Conservation (phyloP, 192 early-diverging fungal genomes). For the Entrophospora sp. region DNA sequence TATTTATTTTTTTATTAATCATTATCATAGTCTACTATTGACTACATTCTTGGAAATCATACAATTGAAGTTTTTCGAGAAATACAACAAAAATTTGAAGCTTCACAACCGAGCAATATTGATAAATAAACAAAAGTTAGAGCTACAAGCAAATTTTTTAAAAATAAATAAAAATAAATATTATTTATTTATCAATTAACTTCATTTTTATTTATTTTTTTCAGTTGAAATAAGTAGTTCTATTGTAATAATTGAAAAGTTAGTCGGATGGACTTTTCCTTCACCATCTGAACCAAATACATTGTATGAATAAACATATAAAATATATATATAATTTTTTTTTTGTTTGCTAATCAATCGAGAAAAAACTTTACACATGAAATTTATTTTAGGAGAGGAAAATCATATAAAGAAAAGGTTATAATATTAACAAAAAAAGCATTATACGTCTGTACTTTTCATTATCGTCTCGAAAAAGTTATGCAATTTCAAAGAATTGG, state of each 20-base stretch:
- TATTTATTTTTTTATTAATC: background rate
- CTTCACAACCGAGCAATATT: conserved; percentile 35
- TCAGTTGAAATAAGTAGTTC: conserved; percentile 42
- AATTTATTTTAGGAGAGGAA: conserved; percentile 13
- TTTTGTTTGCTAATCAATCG: background rate
- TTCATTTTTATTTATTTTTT: background rate
- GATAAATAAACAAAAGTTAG: conserved; percentile 28
- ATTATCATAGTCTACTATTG: conserved; percentile 34
- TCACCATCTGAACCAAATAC: conserved; percentile 45
- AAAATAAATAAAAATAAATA: background rate
- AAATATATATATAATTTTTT: too few species aligned
- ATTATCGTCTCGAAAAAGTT: conserved; percentile 61
- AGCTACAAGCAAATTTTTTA: conserved; percentile 34
- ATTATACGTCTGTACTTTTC: conserved; percentile 59
- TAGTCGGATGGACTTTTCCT: conserved; percentile 56
- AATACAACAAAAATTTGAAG: conserved; percentile 22
- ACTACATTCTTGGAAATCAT: conserved; percentile 39
- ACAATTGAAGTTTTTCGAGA: conserved; percentile 28
- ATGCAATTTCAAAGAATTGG: conserved; percentile 54
- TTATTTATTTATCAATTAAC: background rate
- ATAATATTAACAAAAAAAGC: conserved; percentile 54
- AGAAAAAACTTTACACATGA: background rate
- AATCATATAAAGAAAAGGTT: conserved; percentile 54
- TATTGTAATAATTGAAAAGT: conserved; percentile 51
- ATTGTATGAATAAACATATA: conserved; percentile 22